These are phyloP conservation scores for Dendrocalamus sinicus DNA, from an alignment of 176 grass and related monocot species.

Conservation along the genomic window DNA sequence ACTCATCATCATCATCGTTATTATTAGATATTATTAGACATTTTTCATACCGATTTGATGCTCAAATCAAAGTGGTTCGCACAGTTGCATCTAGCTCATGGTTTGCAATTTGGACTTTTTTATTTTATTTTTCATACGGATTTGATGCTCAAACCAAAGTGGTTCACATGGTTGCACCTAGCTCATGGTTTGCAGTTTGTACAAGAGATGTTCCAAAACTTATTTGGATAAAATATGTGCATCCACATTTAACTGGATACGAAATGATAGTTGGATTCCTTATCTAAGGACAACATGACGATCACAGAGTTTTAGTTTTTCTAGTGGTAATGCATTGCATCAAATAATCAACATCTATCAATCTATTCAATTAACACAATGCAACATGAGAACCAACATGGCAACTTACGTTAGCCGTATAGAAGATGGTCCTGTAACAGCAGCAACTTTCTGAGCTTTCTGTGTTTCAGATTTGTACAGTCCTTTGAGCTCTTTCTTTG, in stretches of 20 bases:
- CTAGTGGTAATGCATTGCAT: neutral
- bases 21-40: too few species aligned
- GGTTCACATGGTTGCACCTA: neutral
- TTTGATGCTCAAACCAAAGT: neutral
- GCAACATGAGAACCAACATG: neutral
- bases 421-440: conserved; percentile 85
- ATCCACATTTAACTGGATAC: neutral
- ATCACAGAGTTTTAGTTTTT: neutral
- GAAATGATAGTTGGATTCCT: neutral
- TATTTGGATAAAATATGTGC: neutral
- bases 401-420: conserved; percentile 69
- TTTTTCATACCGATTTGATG: too few species aligned
- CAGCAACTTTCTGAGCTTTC: conserved; percentile 85
- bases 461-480: conserved; percentile 85
- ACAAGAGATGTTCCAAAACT: neutral
- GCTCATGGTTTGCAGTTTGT: neutral
- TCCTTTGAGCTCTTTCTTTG: conserved; percentile 93
- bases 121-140: too few species aligned
- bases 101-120: too few species aligned
- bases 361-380: conserved; percentile 2
- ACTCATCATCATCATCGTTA: too few species aligned
- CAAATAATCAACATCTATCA: neutral
- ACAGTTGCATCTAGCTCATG: too few species aligned
- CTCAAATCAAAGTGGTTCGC: too few species aligned
- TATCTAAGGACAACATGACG: conserved; percentile 2